Conservation (phyloP, 108 stramenopile genomes). For the Stephanodiscus triporus region DNA sequence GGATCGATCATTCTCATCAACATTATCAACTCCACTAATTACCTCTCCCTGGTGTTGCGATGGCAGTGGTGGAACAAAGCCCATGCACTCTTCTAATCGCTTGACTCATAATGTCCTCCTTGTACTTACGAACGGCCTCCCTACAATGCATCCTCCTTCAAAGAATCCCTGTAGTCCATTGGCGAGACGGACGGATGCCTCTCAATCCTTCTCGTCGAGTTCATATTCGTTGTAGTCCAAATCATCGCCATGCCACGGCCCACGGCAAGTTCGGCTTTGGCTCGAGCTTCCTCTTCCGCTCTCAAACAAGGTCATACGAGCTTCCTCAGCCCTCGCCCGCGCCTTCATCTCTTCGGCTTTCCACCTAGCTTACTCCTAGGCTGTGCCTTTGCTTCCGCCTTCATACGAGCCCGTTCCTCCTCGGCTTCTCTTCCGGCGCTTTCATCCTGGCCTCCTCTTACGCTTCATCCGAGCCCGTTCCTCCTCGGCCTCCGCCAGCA, state of each 20-base stretch:
- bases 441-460: constrained; percentile 7
- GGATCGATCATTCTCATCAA: not conserved
- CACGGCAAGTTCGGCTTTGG: not conserved
- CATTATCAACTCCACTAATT: constrained; percentile 10
- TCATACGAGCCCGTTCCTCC: constrained; percentile 8
- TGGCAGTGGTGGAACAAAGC: not conserved
- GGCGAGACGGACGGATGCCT: constrained; percentile 44
- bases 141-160: constrained; percentile 40
- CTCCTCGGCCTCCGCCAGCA: constrained; percentile 9
- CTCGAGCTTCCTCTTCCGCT: not conserved
- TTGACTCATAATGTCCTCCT: constrained; percentile 39
- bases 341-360: constrained; percentile 31
- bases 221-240: constrained; percentile 32
- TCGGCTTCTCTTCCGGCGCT: no score
- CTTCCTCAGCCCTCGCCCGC: constrained; percentile 9
- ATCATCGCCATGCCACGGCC: constrained; percentile 7
- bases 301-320: not conserved
- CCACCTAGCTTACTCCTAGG: no score
- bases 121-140: constrained; percentile 54
- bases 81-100: constrained; percentile 10
- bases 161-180: constrained; percentile 35
- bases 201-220: constrained; percentile 37
- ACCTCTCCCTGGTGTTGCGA: not conserved
- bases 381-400: no score
- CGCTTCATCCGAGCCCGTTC: constrained; percentile 31